Evolutionary conservation across 129 eudicot genomes (phyloP).

Genomic region (Tagetes erecta): DNA sequence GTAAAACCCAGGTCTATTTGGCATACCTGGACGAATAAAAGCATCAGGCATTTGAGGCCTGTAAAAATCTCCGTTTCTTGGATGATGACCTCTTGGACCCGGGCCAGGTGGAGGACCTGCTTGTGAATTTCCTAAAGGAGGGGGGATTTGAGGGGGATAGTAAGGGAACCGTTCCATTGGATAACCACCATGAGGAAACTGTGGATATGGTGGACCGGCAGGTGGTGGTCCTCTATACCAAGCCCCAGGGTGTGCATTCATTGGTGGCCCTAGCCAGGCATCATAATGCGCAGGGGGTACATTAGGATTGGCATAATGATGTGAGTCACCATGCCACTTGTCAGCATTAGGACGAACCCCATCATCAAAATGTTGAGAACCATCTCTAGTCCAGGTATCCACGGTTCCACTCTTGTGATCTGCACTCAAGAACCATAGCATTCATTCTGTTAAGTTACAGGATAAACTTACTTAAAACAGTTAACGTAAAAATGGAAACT

Average conservation of each 20-base stretch:
- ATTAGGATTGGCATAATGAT: conserved; percentile 59
- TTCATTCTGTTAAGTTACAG: background rate
- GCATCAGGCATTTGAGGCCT: conserved; percentile 73
- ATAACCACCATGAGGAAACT: conserved; percentile 72
- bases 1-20: conserved; percentile 83
- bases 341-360: conserved; percentile 58
- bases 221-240: conserved; percentile 88
- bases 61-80: conserved; percentile 75
- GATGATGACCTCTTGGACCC: conserved; percentile 81
- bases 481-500: background rate
- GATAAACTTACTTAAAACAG: background rate
- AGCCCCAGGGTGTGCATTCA: conserved; percentile 72
- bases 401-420: conserved; percentile 53
- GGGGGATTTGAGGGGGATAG: conserved; percentile 82
- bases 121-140: conserved; percentile 67
- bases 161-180: conserved; percentile 89
- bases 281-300: conserved; percentile 79
- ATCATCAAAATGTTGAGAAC: conserved; percentile 50
- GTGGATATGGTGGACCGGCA: conserved; percentile 76
- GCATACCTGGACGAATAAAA: conserved; percentile 76
- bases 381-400: conserved; percentile 70
- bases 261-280: conserved; percentile 87
- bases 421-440: conserved; percentile 29
- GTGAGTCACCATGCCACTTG: conserved; percentile 79
- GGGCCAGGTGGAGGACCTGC: conserved; percentile 58